Evolutionary conservation across 78 protist genomes (phyloP).

Genomic region (Polysphondylium violaceum): DNA sequence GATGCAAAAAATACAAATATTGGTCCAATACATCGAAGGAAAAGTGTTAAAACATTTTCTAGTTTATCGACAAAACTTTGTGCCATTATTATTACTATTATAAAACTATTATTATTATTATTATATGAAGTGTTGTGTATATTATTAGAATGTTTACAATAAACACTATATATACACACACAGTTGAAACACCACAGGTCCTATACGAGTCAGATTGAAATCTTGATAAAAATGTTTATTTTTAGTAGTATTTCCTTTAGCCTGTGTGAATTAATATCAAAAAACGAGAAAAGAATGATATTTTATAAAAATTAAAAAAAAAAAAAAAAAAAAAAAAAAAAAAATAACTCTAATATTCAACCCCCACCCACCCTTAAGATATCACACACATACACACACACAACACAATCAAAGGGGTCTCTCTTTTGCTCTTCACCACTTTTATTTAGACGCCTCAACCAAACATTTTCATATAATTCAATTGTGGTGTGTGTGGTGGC

Average conservation of each 20-base stretch:
- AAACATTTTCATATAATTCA: no score
- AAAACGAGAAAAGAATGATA: not conserved
- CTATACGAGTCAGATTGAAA: no score
- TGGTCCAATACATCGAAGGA: constrained; percentile 46
- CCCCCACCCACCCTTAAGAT: no score
- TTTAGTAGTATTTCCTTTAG: no score
- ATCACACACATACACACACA: no score
- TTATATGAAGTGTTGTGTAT: not conserved
- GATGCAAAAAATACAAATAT: constrained; percentile 46
- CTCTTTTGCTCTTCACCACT: no score
- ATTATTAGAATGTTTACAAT: not conserved
- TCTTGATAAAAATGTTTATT: no score
- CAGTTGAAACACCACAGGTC: no score
- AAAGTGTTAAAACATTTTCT: not conserved
- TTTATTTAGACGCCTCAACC: no score
- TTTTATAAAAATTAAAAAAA: not conserved
- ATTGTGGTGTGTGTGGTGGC: no score
- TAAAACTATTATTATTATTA: not conserved
- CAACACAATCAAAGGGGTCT: no score
- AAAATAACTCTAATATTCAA: not conserved
- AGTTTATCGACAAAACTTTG: constrained; percentile 1
- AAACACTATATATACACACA: no score
- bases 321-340: not conserved
- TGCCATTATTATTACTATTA: not conserved
- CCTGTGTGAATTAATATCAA: not conserved